Conservation (phyloP, 2,329 filamentous ascomycete genomes). For the Alternaria novae-zelandiae region DNA sequence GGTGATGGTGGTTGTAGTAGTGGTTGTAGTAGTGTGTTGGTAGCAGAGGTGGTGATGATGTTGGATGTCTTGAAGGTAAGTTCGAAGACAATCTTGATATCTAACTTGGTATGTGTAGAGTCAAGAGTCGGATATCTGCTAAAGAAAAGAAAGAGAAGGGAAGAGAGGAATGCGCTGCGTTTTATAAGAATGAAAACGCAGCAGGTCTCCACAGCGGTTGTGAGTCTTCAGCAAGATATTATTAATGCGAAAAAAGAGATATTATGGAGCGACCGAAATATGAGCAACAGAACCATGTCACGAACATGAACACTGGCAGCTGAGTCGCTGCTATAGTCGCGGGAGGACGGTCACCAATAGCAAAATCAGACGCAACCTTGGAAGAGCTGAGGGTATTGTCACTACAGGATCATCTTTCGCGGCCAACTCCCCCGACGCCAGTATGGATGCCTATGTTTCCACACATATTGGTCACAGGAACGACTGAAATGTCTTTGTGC, state of each 20-base stretch:
- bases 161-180: not conserved
- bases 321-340: not conserved
- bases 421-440: not conserved
- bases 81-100: not conserved
- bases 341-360: not conserved
- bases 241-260: not conserved
- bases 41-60: not conserved
- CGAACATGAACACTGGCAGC: not conserved
- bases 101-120: not conserved
- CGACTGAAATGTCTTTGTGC: not conserved
- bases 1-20: not conserved
- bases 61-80: not conserved
- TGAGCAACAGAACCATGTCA: not conserved
- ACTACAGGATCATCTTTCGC: not conserved
- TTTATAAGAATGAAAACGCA: not conserved
- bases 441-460: not conserved
- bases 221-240: not conserved
- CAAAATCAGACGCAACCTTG: not conserved
- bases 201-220: not conserved
- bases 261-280: not conserved
- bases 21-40: not conserved
- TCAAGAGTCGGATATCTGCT: not conserved
- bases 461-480: not conserved
- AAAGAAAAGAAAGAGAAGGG: not conserved
- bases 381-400: not conserved